A percentile compares a stretch with the other conserved stretches of the same genome.
These are phyloP conservation scores for Chlorophyllum brunneum DNA, from an alignment of 768 basidiomycete species.

Conservation along the genomic window DNA sequence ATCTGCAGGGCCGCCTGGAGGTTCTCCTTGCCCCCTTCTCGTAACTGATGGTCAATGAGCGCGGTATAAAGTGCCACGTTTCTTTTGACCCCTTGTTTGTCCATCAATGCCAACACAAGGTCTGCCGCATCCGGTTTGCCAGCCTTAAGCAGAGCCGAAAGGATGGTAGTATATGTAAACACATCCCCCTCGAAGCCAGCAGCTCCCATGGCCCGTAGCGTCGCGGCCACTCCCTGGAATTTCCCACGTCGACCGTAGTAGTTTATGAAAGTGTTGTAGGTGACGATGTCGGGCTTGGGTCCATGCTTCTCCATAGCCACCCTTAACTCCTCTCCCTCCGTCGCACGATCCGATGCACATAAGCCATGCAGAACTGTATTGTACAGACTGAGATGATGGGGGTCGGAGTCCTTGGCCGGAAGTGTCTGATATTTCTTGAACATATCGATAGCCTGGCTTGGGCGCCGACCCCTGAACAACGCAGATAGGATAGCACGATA, in stretches of 20 bases:
- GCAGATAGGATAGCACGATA: conserved; percentile 71
- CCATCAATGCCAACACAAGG: conserved; percentile 70
- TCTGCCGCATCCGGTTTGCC: conserved; percentile 64
- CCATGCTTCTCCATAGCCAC: conserved; percentile 42
- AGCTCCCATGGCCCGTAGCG: conserved; percentile 55
- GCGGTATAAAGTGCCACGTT: conserved; percentile 76
- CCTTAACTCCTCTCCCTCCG: conserved; percentile 39
- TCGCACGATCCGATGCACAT: conserved; percentile 38
- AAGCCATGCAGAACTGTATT: conserved; percentile 76
- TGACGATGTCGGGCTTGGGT: conserved; percentile 65
- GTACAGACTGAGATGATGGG: conserved; percentile 44
- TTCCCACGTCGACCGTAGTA: conserved; percentile 63
- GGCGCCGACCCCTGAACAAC: conserved; percentile 47
- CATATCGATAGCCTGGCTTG: conserved; percentile 45
- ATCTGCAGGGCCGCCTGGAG: conserved; percentile 66
- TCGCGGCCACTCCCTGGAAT: conserved; percentile 52
- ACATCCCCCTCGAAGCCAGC: conserved; percentile 66
- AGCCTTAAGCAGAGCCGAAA: conserved; percentile 70
- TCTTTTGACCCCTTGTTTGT: conserved; percentile 64
- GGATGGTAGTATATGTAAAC: conserved; percentile 83
- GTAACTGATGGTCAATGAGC: conserved; percentile 74
- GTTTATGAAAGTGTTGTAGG: conserved; percentile 78
- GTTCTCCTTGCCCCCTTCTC: conserved; percentile 46
- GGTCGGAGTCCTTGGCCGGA: conserved; percentile 19
- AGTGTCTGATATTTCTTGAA: conserved; percentile 49